Conservation (phyloP, 2,329 filamentous ascomycete genomes). For the Ceratocystis alfenasii region DNA sequence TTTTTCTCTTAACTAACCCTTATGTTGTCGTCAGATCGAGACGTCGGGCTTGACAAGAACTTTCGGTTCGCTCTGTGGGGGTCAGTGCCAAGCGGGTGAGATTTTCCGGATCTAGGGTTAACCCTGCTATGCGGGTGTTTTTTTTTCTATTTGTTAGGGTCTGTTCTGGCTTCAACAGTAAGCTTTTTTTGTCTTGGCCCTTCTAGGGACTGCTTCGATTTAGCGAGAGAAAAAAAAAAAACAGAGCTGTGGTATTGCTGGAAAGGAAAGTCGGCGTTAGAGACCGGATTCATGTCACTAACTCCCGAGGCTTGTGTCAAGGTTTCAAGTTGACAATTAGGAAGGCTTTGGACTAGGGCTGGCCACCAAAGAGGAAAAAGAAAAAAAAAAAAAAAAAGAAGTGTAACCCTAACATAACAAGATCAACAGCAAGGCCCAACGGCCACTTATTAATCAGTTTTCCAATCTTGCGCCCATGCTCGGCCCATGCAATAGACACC, state of each 20-base stretch:
- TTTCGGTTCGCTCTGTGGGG: background rate
- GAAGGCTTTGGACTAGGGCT: background rate
- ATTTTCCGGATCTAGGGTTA: background rate
- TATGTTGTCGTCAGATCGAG: background rate
- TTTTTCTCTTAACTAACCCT: background rate
- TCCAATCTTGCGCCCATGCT: no score
- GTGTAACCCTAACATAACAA: background rate
- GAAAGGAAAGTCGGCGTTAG: background rate
- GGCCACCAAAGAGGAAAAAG: background rate
- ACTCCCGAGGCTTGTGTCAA: background rate
- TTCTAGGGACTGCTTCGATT: background rate
- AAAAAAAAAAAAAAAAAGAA: no score
- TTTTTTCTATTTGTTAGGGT: background rate
- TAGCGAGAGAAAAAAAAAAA: background rate
- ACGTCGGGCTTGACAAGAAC: background rate
- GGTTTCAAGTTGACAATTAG: conserved; percentile 1
- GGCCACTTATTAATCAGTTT: background rate
- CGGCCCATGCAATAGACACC: no score
- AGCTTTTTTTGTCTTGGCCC: background rate
- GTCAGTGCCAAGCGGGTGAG: background rate
- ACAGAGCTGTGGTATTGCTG: background rate
- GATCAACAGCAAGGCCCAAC: background rate
- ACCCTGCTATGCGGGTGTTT: background rate
- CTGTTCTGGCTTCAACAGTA: background rate
- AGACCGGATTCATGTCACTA: background rate